Evolutionary conservation across 768 basidiomycete genomes (phyloP), one percentile per base, ranked within the genome.

Genomic region (Fistulinella prunicolor): DNA sequence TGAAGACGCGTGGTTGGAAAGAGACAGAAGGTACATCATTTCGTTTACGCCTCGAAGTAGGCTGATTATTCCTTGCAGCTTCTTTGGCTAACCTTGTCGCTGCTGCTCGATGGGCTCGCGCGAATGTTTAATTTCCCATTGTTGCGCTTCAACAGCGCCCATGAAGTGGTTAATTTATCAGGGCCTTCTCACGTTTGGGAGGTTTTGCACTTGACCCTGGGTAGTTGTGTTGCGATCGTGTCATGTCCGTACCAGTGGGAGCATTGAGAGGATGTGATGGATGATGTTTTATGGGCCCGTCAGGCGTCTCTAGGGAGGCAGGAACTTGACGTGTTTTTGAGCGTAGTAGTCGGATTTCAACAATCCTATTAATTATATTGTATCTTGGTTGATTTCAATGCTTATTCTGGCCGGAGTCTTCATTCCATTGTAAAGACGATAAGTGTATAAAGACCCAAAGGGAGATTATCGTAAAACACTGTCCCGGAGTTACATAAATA

Each of bases 1-100:
- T 98, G 61, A 98, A 98, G 82, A 98, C 95, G 57, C 92, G 94
- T 78, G 91, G 87, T 61, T 96, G 94, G 94, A 88, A 89, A 71
- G 94, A 98, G 80, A 97, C 94, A 37, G 89, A 96, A 75, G 81
- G 82, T 75, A 43, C 29, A 61, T 58, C 47, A 9, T 32, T 20
- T n/a, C 48, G 52, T 45, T 42, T 46, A 16, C 32, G 13, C 9
- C 6, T 12, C 45, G 40, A 47, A 48, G 20, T 49, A 51, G 24
- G 49, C 29, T 51, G 20, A 51, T 38, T 37, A 43, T 50, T 23
- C 16, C 50, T 51, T 32, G 9, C 46, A 80, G 82, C 88, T 40
- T 88, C 91, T 22, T 79, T 94, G 64, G 64, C 68, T 56, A 94
- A 95, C 77, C 76, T 98, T 53, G 94, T 96, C 57, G 78, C 81